A percentile compares a stretch with the other conserved stretches of the same genome.
Evolutionary conservation across 306 rosid genomes (phyloP).

Genomic region (Dalbergia oliveri): DNA sequence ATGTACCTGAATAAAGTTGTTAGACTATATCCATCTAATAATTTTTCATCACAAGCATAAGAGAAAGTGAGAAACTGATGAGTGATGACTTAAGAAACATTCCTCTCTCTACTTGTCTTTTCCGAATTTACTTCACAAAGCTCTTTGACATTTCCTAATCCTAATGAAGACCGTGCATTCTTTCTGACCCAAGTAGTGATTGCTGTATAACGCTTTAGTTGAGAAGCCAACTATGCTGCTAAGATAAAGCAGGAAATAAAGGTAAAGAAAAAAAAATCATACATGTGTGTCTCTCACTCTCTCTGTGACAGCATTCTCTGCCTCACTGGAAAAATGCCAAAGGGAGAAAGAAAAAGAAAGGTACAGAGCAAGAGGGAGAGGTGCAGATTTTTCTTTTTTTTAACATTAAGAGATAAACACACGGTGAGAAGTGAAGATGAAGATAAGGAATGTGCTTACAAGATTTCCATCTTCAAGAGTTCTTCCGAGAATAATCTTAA

Average conservation of each 20-base stretch:
- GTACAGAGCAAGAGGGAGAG: not conserved
- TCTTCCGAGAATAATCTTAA: not conserved
- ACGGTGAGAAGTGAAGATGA: not conserved
- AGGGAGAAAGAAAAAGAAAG: too few species aligned
- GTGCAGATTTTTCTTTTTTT: too few species aligned
- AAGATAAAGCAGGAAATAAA: too few species aligned
- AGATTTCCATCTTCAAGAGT: not conserved
- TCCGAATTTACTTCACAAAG: not conserved
- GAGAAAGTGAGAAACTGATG: not conserved
- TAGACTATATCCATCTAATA: too few species aligned
- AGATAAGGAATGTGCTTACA: not conserved
- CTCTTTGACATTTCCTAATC: not conserved
- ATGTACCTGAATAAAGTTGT: too few species aligned
- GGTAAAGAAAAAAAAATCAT: not conserved
- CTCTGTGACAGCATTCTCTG: not conserved
- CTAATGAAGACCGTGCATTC: not conserved
- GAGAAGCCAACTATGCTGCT: not conserved
- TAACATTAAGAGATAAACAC: not conserved
- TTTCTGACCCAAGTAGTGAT: too few species aligned
- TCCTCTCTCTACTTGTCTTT: not conserved
- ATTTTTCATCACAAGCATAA: slow-evolving; percentile 5
- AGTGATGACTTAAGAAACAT: not conserved
- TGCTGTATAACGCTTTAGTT: too few species aligned
- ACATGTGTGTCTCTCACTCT: not conserved
- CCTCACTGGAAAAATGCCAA: not conserved